Evolutionary conservation across 2,329 filamentous ascomycete species (phyloP).

Genomic region (Nigrospora osmanthi): DNA sequence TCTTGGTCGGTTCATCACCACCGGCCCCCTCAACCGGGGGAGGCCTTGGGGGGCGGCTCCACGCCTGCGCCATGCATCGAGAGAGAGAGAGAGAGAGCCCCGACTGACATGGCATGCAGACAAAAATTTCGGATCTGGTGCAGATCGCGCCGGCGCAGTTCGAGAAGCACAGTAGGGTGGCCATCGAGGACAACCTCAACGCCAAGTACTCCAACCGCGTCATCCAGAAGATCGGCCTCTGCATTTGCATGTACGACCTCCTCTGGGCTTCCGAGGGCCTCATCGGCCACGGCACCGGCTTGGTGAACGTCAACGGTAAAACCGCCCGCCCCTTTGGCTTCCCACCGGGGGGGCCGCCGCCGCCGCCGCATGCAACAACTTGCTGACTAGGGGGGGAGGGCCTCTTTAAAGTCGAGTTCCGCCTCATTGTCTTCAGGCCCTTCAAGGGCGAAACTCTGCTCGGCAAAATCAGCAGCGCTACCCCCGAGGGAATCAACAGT

Average conservation of each 20-base stretch:
- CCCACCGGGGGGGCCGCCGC: neutral
- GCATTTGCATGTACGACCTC: constrained; percentile 88
- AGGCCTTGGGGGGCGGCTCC: too few relatives aligned
- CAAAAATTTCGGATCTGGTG: constrained; percentile 88
- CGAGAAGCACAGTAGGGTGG: constrained; percentile 69
- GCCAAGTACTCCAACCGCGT: constrained; percentile 89
- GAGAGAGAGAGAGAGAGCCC: too few relatives aligned
- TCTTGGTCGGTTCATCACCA: too few relatives aligned
- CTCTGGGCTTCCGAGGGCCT: constrained; percentile 84
- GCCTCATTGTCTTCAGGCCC: constrained; percentile 86
- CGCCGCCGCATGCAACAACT: neutral
- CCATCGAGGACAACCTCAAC: constrained; percentile 95
- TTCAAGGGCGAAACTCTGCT: constrained; percentile 92
- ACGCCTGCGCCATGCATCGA: too few relatives aligned
- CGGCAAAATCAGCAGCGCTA: constrained; percentile 72
- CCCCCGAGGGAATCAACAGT: constrained; percentile 65
- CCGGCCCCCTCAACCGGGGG: too few relatives aligned
- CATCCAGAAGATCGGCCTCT: constrained; percentile 89
- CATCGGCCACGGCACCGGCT: constrained; percentile 85
- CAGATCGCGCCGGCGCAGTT: constrained; percentile 89
- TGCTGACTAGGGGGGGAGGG: neutral
- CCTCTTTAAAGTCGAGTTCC: constrained; percentile 67
- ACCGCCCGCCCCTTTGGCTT: neutral
- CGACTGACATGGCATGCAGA: constrained; percentile 42
- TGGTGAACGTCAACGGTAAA: constrained; percentile 88